Evolutionary conservation across 179 eudicot species (phyloP).

Genomic region (Vitellaria paradoxa): DNA sequence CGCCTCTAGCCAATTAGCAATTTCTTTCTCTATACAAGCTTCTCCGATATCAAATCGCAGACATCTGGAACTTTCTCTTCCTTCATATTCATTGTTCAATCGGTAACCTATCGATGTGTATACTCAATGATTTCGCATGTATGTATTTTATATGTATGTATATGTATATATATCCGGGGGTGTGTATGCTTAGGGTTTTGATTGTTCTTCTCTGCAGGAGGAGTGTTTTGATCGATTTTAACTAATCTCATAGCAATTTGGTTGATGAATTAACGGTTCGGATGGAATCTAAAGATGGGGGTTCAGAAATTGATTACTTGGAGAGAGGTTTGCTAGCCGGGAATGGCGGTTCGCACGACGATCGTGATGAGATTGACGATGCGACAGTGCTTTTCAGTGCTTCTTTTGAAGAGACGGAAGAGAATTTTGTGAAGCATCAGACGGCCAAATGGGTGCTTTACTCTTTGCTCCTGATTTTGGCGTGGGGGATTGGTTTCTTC

Average conservation of each 20-base stretch:
- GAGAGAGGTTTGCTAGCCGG: slow-evolving; percentile 36
- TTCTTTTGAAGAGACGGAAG: slow-evolving; percentile 66
- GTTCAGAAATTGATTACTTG: slow-evolving; percentile 54
- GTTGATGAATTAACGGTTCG: slow-evolving; percentile 1
- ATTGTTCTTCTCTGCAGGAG: too few relatives aligned
- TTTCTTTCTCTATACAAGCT: too few relatives aligned
- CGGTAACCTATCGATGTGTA: neutral
- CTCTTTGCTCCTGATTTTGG: slow-evolving; percentile 62
- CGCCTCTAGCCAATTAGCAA: too few relatives aligned
- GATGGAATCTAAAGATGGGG: slow-evolving; percentile 45
- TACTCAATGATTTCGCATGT: too few relatives aligned
- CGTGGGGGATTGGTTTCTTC: slow-evolving; percentile 82
- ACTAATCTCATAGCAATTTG: neutral
- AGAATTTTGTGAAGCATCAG: slow-evolving; percentile 61
- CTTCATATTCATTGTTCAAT: neutral
- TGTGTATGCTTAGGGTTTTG: slow-evolving; percentile 2
- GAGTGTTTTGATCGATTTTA: neutral
- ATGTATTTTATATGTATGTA: neutral
- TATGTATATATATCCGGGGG: neutral
- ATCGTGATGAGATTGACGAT: slow-evolving; percentile 9
- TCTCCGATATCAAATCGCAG: neutral
- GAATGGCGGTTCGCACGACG: slow-evolving; percentile 18
- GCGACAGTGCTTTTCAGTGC: slow-evolving; percentile 50
- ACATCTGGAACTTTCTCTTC: neutral
- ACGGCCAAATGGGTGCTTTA: slow-evolving; percentile 64